Conservation (phyloP, 1,139 yeast species). For the Suzukiozyma palmioleophila region DNA sequence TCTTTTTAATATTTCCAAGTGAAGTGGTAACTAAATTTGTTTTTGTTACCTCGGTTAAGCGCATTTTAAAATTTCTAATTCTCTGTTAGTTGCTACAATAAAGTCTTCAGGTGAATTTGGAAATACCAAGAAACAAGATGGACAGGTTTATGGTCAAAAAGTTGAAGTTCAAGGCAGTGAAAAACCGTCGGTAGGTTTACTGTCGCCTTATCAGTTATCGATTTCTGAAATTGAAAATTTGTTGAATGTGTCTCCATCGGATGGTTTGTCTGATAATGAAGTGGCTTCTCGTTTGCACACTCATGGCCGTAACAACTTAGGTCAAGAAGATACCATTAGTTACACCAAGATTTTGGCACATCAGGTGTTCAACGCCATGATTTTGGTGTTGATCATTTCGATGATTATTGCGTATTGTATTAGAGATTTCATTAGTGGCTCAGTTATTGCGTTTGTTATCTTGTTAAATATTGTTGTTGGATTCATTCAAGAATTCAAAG, state of each 20-base stretch:
- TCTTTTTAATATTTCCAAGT: background rate
- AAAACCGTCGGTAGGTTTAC: background rate
- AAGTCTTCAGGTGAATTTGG: slow-evolving; percentile 1
- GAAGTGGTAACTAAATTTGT: background rate
- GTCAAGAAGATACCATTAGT: slow-evolving; percentile 24
- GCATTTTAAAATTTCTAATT: background rate
- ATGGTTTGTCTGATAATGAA: slow-evolving; percentile 44
- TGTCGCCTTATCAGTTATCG: slow-evolving; percentile 22
- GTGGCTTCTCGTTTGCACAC: slow-evolving; percentile 20
- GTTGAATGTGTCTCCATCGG: slow-evolving; percentile 35
- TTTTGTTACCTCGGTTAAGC: background rate
- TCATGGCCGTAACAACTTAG: slow-evolving; percentile 25
- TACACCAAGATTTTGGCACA: slow-evolving; percentile 34
- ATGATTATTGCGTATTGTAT: slow-evolving; percentile 75
- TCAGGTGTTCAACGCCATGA: slow-evolving; percentile 75
- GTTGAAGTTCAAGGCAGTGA: slow-evolving; percentile 1
- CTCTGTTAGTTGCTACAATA: slow-evolving; percentile 1
- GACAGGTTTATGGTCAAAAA: background rate
- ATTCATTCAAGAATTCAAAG: slow-evolving; percentile 64
- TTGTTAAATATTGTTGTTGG: slow-evolving; percentile 66
- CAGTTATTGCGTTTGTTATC: slow-evolving; percentile 73
- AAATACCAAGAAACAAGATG: background rate
- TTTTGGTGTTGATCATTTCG: slow-evolving; percentile 66
- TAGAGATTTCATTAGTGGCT: slow-evolving; percentile 78
- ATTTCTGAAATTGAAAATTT: slow-evolving; percentile 29